A percentile compares a stretch with the other conserved stretches of the same genome.
phyloP scores from a whole-genome alignment of 352 stramenopile species.

The Phytopythium sindhum region DNA sequence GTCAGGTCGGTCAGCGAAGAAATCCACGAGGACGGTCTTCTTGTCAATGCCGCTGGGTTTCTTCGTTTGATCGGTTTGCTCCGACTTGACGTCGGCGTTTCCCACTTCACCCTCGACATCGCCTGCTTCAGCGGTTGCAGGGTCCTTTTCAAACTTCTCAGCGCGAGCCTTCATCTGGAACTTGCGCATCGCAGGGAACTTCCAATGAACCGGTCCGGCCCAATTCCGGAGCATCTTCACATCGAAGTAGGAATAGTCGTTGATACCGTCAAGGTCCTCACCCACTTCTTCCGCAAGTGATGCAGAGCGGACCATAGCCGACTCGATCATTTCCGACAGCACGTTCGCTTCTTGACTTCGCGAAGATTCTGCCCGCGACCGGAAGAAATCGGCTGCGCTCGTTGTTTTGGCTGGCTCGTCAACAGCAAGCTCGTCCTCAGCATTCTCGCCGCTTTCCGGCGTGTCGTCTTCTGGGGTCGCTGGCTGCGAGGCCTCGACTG shows the following conservation, averaged over 20 bases:
- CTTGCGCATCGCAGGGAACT: conserved; percentile 55
- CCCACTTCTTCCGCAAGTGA: conserved; percentile 36
- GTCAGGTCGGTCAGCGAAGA: conserved; percentile 49
- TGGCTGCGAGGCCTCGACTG: conserved; percentile 22
- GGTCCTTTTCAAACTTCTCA: conserved; percentile 24
- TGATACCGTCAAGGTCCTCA: conserved; percentile 36
- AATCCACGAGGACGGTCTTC: conserved; percentile 46
- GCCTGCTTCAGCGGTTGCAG: conserved; percentile 18
- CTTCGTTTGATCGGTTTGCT: conserved; percentile 15
- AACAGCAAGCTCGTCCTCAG: conserved; percentile 10
- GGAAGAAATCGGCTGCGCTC: conserved; percentile 64
- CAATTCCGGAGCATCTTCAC: conserved; percentile 82
- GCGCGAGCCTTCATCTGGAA: conserved; percentile 32
- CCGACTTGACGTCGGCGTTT: conserved; percentile 26
- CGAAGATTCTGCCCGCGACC: conserved; percentile 35
- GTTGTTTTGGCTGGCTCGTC: conserved; percentile 27
- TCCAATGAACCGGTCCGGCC: conserved; percentile 72
- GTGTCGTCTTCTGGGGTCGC: conserved; percentile 22
- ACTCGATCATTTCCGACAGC: conserved; percentile 76
- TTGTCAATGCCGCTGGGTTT: conserved; percentile 31
- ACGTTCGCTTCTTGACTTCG: conserved; percentile 49
- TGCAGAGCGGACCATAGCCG: conserved; percentile 57
- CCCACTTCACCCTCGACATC: conserved; percentile 27
- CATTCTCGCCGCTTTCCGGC: conserved; percentile 15
- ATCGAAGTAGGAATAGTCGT: conserved; percentile 85